Base-by-base conservation (phyloP, 768 basidiomycete species). In the Agrocybe pediades region DNA sequence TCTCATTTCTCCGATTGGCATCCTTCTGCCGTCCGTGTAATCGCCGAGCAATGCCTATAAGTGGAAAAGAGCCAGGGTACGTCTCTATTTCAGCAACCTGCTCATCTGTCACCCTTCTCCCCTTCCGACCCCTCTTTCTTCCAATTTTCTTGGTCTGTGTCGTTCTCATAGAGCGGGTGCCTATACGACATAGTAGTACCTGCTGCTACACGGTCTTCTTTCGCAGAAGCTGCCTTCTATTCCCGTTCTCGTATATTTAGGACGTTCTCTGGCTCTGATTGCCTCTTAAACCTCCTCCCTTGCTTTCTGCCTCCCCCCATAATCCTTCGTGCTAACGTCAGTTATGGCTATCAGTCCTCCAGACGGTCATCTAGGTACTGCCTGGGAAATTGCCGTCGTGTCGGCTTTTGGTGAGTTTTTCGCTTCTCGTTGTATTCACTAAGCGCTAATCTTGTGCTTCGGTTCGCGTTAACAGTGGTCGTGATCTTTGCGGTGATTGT, bases 331-430 rank as follows among this genome's bases (percentile, higher is more conserved):
- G 44, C 49, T 46, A n/a, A 47, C 48, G 33, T 27, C 41, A 26
- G 29, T 13, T 24, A 48, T 49, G 51, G n/a, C 41, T 30, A 24
- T 56, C 44, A 76, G 74, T 47, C 64, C 70, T 15, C 56, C 60
- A 11, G 57, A 57, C 25, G 68, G 67, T 1, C 72, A 74, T 55
- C 60, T 75, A 19, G 67, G 70, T 4, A 41, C 61, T n/a, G 62
- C 68, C 41, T 75, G 74, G 74, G 74, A 76, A 55, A 66, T 70
- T 16, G 73, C 69, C 9, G 60, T 76, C 23, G 60, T 72, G 27
- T 65, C 65, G 9, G 57, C 72, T 9, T 68, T 72, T 47, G 47
- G 75, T 75, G 46, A 55, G 73, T 65, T 21, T 19, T 33, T 20
- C 36, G 21, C 39, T 20, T n/a, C 16, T 26, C 11, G 7, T 41